Percentiles rank a stretch among this genome's conserved stretches.
Evolutionary conservation across 2,329 filamentous ascomycete species (phyloP).

Genomic region (Aspergillus uvarum): DNA sequence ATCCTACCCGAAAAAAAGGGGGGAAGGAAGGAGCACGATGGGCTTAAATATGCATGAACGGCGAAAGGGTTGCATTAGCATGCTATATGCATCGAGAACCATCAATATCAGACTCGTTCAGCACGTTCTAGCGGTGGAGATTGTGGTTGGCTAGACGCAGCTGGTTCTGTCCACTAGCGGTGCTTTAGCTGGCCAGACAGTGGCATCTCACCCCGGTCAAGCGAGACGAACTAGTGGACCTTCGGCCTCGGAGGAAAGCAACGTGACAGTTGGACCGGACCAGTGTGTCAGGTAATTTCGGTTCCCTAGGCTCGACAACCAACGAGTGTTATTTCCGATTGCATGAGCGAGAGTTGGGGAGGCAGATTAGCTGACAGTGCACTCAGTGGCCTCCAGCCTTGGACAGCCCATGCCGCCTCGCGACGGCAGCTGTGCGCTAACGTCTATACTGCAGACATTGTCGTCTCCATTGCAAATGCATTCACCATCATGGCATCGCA

Average conservation of each 20-base stretch:
- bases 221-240: background rate
- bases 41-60: background rate
- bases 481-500: too few species aligned
- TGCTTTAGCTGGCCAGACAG: background rate
- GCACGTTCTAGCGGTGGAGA: background rate
- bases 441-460: too few species aligned
- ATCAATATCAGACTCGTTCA: background rate
- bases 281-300: background rate
- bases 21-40: background rate
- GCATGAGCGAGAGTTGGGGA: too few species aligned
- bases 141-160: background rate
- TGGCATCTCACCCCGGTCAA: background rate
- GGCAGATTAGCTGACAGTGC: too few species aligned
- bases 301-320: too few species aligned
- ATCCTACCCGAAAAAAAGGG: background rate
- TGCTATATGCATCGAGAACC: background rate
- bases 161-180: too few species aligned
- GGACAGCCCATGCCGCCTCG: too few species aligned
- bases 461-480: too few species aligned
- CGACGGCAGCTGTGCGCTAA: too few species aligned
- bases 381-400: too few species aligned
- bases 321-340: too few species aligned
- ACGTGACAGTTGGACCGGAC: background rate
- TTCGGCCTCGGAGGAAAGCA: background rate
- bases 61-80: background rate